Conservation (phyloP, 208 protist species). For the Trypanosoma rangeli region DNA sequence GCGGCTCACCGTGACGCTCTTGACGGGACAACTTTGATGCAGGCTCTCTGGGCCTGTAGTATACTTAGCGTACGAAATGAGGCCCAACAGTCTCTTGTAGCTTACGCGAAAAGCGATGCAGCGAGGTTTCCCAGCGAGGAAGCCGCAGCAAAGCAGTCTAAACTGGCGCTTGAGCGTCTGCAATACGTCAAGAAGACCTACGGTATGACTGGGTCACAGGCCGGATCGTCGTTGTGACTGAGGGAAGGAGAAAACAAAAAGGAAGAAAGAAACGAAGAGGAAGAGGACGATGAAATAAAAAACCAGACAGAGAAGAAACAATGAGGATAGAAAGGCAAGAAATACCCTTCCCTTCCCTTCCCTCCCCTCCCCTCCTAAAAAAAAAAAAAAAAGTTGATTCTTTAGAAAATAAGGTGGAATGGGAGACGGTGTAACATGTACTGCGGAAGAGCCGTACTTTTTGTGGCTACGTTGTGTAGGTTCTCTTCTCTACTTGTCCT, state of each 20-base stretch:
- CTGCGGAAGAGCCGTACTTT: background rate
- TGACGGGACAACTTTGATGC: slow-evolving; percentile 40
- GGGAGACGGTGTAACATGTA: background rate
- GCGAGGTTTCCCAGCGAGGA: slow-evolving; percentile 11
- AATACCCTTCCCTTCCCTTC: too few relatives aligned
- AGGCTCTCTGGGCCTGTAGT: slow-evolving; percentile 75
- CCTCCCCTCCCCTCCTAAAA: too few relatives aligned
- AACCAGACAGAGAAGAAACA: too few relatives aligned
- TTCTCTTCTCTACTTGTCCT: background rate
- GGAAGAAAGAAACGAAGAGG: background rate
- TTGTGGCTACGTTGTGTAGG: background rate
- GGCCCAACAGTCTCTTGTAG: slow-evolving; percentile 67
- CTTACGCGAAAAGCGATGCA: slow-evolving; percentile 29
- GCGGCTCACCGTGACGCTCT: slow-evolving; percentile 49
- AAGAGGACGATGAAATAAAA: background rate
- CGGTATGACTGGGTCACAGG: slow-evolving; percentile 8
- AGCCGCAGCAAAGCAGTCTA: slow-evolving; percentile 14
- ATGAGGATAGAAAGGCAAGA: background rate
- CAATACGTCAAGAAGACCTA: slow-evolving; percentile 31
- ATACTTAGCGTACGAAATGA: slow-evolving; percentile 84
- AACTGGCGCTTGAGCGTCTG: slow-evolving; percentile 24
- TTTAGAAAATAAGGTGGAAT: background rate
- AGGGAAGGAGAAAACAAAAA: background rate
- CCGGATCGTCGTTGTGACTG: background rate
- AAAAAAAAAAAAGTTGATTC: too few relatives aligned